Evolutionary conservation across 108 stramenopile genomes (phyloP), one percentile per base, ranked within the genome.

Genomic region (Conticribra weissflogii): DNA sequence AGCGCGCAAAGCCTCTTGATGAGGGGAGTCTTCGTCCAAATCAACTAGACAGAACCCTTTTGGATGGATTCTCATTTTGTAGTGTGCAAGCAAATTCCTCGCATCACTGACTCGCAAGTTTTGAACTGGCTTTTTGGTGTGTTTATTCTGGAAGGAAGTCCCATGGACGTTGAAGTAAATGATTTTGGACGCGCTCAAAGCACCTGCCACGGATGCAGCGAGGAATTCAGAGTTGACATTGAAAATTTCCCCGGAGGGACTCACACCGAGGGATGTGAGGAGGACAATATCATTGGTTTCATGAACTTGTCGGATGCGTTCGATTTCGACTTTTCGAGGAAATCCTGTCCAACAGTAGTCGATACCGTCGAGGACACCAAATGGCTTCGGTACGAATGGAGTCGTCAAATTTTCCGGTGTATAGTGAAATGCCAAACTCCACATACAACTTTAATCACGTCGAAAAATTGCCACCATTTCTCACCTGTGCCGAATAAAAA

Each of bases 211-310:
- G 17, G 68, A 61, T 1, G 94, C 90, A 9, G 97, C 95, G 16
- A 96, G 59, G 52, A 76, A 74, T 62, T 95, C 94, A 24, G 91
- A 91, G 66, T 90, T 90, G 63, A 96, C 95, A 74, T 97, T 96
- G 81, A 95, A 97, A 12, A 96, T 92, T 71, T 97, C 96, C 16
- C 97, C 97, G 22, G 84, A 88, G 16, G 94, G 89, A 74, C 91
- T 92, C 29, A 94, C 92, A 23, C 95, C 96, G 3, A 97, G 74
- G 19, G 92, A 87, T 17, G 96, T 96, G 12, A 98, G 68, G 36
- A 97, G 78, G 17, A 96, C 94, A 58, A 98, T 93, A 61, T 96
- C 98, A 41, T 94, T 87, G 2, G 83, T 84, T 29, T 84, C 69
- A 32, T 94, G 94, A 19, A 90, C 78, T 59, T 86, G 84, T 0